These are phyloP conservation scores for Scedosporium apiospermum DNA, from an alignment of 2,329 filamentous ascomycete species.

Conservation along the genomic window DNA sequence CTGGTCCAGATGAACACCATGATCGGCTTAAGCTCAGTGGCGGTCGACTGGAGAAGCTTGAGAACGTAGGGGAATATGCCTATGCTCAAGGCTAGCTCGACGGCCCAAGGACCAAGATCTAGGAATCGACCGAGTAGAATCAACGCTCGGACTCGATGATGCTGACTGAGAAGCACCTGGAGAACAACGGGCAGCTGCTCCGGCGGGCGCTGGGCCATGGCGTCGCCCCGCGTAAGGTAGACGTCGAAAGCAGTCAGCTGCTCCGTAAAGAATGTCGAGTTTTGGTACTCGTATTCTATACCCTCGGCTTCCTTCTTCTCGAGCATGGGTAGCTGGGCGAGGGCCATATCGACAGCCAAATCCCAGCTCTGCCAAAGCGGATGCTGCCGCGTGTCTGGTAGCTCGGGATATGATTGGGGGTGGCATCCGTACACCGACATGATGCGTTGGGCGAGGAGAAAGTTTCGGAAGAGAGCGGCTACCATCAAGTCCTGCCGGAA, in stretches of 20 bases:
- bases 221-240: slow-evolving; percentile 73
- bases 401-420: slow-evolving; percentile 78
- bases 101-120: slow-evolving; percentile 93
- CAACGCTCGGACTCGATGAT: slow-evolving; percentile 81
- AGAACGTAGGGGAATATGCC: slow-evolving; percentile 99
- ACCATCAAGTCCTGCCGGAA: slow-evolving; percentile 98
- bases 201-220: slow-evolving; percentile 75
- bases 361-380: slow-evolving; percentile 98
- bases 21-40: slow-evolving; percentile 87
- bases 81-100: slow-evolving; percentile 94
- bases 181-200: slow-evolving; percentile 94
- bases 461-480: slow-evolving; percentile 94
- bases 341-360: slow-evolving; percentile 87
- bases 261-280: slow-evolving; percentile 93
- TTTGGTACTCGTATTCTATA: slow-evolving; percentile 81
- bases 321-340: slow-evolving; percentile 79
- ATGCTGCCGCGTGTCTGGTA: slow-evolving; percentile 94
- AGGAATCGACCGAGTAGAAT: slow-evolving; percentile 89
- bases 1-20: slow-evolving; percentile 99
- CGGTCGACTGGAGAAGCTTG: slow-evolving; percentile 90
- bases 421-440: slow-evolving; percentile 97
- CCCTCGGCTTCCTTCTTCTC: slow-evolving; percentile 67
- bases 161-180: slow-evolving; percentile 90
- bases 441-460: slow-evolving; percentile 84
- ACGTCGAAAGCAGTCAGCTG: slow-evolving; percentile 96